Base-by-base conservation (phyloP, 305 asterid genomes). In the Fraxinus sp. region DNA sequence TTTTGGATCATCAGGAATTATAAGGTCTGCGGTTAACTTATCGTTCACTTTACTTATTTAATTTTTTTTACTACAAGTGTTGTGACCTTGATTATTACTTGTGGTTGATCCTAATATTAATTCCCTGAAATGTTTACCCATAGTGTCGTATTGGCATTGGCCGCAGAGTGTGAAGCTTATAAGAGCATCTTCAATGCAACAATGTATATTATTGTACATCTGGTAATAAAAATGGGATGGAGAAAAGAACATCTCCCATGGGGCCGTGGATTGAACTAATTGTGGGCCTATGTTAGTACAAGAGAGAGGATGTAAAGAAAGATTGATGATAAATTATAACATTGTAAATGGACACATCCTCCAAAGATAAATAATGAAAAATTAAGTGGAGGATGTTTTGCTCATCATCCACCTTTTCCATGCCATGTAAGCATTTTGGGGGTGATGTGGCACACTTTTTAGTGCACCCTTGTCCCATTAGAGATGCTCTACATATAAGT, bases 21-120 rank as follows among this genome's bases (percentile, higher is more conserved):
- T 79, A 95, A 92, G 98, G 99, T 95, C 77, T 77, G 81, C 7
- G 3, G 30, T 26, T 66, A 22, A 22, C 16, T 64, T 64, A 64
- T 9, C 10, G 30, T 78, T 30, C 57, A 2, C 16, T 86, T n/a
- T 68, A 26, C 3, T 22, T 35, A 71, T 18, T 22, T 7, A 28
- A 16, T 57, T 55, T 26, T 7, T 33, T 77, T 52, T 37, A 28
- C 26, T 44, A 68, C 14, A n/a, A 10, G 30, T 59, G n/a, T 74
- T 57, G 36, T 36, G 13, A 8, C 9, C 13, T 39, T 6, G 5
- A 13, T 26, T 39, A 0, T 39, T 26, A 57, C 41, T 11, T 39
- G 46, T 14, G 10, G 10, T 37, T 7, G 0, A 62, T n/a, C 30
- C 2, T 44, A 44, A 22, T 72, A 6, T 55, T 16, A n/a, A 5